Evolutionary conservation across 345 rosid genomes (phyloP).

Genomic region (Passiflora organensis): DNA sequence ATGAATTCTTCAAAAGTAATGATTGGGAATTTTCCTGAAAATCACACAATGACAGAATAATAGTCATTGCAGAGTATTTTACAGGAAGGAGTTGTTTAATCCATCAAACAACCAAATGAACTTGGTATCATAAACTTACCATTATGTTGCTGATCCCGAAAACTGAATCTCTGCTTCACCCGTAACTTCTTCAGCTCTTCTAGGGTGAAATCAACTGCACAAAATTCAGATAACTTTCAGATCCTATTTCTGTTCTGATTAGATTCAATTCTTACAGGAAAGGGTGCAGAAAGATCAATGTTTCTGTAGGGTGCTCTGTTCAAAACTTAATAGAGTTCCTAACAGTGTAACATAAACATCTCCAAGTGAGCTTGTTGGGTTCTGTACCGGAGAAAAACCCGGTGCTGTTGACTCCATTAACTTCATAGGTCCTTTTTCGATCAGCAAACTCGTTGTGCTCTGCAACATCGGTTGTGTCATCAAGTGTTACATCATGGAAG

Average conservation of each 20-base stretch:
- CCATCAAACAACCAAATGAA: too few species aligned
- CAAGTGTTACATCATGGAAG: slow-evolving; percentile 74
- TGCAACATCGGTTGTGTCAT: slow-evolving; percentile 64
- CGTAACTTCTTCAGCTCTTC: slow-evolving; percentile 64
- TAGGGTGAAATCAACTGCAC: slow-evolving; percentile 81
- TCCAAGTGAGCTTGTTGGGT: neutral
- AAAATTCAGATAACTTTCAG: neutral
- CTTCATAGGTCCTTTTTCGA: slow-evolving; percentile 78
- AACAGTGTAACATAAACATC: slow-evolving; percentile 10
- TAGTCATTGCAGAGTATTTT: neutral
- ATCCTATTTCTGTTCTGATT: too few species aligned
- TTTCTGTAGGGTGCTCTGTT: neutral
- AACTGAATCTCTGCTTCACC: slow-evolving; percentile 70
- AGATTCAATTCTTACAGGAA: too few species aligned
- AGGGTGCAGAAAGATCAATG: neutral
- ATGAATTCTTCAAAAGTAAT: slow-evolving; percentile 87
- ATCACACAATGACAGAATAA: slow-evolving; percentile 11
- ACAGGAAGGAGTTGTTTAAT: too few species aligned
- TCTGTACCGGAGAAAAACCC: slow-evolving; percentile 79
- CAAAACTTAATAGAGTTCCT: neutral
- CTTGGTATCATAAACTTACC: slow-evolving; percentile 35
- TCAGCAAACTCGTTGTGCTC: slow-evolving; percentile 71
- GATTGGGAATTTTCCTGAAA: slow-evolving; percentile 70
- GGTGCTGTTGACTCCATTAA: slow-evolving; percentile 64
- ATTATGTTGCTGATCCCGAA: slow-evolving; percentile 85